Base-by-base conservation (phyloP, 139 green algal species). In the Prasinococcaceae sp. region DNA sequence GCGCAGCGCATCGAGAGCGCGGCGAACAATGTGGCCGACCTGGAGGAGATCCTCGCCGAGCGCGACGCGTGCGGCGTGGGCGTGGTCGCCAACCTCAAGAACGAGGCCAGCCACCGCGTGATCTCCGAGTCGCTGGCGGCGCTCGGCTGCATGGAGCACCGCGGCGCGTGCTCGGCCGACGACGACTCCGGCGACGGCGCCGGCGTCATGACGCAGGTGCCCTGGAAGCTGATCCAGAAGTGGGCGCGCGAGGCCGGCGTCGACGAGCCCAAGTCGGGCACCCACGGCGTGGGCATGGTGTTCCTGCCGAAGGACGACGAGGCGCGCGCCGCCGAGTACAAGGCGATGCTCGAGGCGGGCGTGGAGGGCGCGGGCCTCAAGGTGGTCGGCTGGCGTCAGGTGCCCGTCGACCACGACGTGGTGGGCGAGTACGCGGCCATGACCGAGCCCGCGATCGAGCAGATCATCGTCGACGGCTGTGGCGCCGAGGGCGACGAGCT, bases 131-230 rank as follows among this genome's bases (percentile, higher is more conserved):
- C 90, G 50, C 23, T 56, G n/a, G 4, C 20, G 3, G 92, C 85
- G 2, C 75, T 98, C 29, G 85, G 84, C 1, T 99, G 92, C 75
- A 99, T 99, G 92, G 92, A 99, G 78, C 92, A 99, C 72, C 80
- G 92, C 28, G 92, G 92, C 6, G 92, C 85, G 4, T 99, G 89
- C 70, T 90, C 80, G 17, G 86, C 92, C 1, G 92, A 99, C 45
- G 66, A 94, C 53, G 78, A 93, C 55, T 97, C 89, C 2, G 92
- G 92, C 23, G 92, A 99, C 65, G 92, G 92, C 30, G 82, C 89
- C 1, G 92, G 92, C 14, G 51, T 99, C n/a, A 98, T 99, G 92
- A 92, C 81, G 3, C 67, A 88, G 58, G 80, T 99, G 24, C 92
- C 92, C 8, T 99, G 92, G 92, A 80, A 78, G 39, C 59, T 99